Percentiles rank a stretch among this genome's conserved stretches.
These are phyloP conservation scores for Porcisia hertigi DNA, from an alignment of 208 protist species.

Conservation along the genomic window DNA sequence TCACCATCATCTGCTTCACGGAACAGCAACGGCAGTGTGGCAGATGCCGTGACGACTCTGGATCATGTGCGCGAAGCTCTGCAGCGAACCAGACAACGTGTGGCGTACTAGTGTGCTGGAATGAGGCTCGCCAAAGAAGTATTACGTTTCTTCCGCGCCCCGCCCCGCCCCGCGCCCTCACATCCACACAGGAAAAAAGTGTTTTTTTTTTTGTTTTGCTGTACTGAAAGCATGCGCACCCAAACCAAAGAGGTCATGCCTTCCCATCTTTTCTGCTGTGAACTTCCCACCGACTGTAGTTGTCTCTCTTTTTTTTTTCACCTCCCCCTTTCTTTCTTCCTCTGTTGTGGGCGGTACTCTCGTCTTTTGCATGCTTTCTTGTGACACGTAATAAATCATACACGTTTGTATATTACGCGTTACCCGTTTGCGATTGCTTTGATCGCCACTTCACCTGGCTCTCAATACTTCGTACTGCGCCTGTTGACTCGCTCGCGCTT, in stretches of 20 bases:
- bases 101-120: not conserved
- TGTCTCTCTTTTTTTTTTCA: too few relatives aligned
- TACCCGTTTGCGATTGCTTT: too few relatives aligned
- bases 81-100: conserved; percentile 29
- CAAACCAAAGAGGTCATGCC: not conserved
- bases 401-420: too few relatives aligned
- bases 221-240: not conserved
- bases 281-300: not conserved
- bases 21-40: not conserved
- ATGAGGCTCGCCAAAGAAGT: not conserved
- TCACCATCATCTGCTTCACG: not conserved
- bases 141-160: not conserved
- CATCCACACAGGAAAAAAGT: not conserved
- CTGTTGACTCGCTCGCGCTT: too few relatives aligned
- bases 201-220: too few relatives aligned
- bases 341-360: too few relatives aligned
- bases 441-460: too few relatives aligned
- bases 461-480: too few relatives aligned
- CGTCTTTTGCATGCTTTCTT: too few relatives aligned
- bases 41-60: conserved; percentile 27
- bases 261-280: not conserved
- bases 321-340: too few relatives aligned
- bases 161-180: not conserved
- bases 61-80: conserved; percentile 41
- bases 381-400: too few relatives aligned